Percentiles rank a stretch among this genome's conserved stretches.
Conservation (phyloP, 2,329 filamentous ascomycete genomes). For the Chaetothyriales sp. region DNA sequence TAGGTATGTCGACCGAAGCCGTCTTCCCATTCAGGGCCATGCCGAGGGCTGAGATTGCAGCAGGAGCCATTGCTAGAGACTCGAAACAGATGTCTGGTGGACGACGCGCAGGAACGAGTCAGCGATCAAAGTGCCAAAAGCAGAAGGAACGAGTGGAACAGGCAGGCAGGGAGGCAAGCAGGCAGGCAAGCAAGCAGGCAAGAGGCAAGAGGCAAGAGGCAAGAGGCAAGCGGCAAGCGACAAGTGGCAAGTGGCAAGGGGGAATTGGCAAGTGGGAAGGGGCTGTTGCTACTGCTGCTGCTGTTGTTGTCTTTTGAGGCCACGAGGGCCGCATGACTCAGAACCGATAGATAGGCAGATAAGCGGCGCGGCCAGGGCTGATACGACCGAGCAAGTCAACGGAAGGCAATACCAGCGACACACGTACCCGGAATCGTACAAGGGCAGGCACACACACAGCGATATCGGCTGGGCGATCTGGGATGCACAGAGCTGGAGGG, state of each 20-base stretch:
- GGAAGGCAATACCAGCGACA: conserved; percentile 1
- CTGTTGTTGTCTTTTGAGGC: background rate
- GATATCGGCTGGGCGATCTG: conserved; percentile 5
- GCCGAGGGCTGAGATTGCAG: conserved; percentile 32
- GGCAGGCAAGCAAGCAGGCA: background rate
- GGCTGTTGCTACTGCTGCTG: too few species aligned
- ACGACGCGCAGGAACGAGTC: background rate
- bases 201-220: background rate
- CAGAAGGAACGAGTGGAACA: background rate
- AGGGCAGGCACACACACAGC: background rate
- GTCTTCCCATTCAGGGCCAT: conserved; percentile 39
- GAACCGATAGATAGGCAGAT: background rate
- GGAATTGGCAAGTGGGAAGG: too few species aligned
- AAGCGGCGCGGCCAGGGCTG: background rate
- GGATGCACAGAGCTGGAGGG: conserved; percentile 1
- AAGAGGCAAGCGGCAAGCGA: too few species aligned
- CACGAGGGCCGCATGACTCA: background rate
- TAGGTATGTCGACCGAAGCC: conserved; percentile 36
- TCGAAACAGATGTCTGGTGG: background rate
- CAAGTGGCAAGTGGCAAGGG: too few species aligned
- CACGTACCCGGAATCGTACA: background rate
- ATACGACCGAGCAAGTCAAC: background rate
- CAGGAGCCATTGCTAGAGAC: conserved; percentile 30
- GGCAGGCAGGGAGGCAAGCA: background rate
- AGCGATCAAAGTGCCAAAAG: background rate